A percentile compares a stretch with the other conserved stretches of the same genome.
Evolutionary conservation across 352 stramenopile species (phyloP).

Genomic region (Phytophthora idaei): DNA sequence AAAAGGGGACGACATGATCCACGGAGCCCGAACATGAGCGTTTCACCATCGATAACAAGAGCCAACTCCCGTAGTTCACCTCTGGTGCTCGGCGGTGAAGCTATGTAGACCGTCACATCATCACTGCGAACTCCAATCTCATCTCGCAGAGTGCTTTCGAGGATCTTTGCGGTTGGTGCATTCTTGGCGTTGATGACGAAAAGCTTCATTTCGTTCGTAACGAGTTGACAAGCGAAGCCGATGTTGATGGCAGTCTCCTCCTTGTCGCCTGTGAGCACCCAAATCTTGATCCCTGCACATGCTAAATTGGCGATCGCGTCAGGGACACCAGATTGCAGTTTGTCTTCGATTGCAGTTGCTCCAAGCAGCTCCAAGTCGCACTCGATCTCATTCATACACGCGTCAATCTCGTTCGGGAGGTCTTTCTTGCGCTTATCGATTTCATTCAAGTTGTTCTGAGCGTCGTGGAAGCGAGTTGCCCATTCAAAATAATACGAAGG

Average conservation of each 20-base stretch:
- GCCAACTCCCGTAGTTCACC: constrained; percentile 62
- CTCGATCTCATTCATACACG: constrained; percentile 87
- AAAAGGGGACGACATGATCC: constrained; percentile 51
- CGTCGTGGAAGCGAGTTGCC: constrained; percentile 63
- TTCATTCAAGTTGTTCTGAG: constrained; percentile 73
- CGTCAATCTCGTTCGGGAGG: constrained; percentile 70
- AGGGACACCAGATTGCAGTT: constrained; percentile 91
- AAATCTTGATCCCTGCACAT: constrained; percentile 91
- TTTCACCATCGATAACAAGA: constrained; percentile 85
- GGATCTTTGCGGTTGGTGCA: constrained; percentile 49
- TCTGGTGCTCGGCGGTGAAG: constrained; percentile 44
- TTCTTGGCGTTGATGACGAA: constrained; percentile 67
- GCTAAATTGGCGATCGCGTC: constrained; percentile 88
- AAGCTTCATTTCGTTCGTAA: constrained; percentile 86
- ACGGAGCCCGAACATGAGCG: constrained; percentile 58
- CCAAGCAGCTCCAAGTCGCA: constrained; percentile 83
- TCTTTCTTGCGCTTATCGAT: constrained; percentile 86
- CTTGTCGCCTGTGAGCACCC: constrained; percentile 95
- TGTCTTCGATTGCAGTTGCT: constrained; percentile 94
- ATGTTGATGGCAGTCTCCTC: constrained; percentile 96
- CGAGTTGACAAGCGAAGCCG: constrained; percentile 87
- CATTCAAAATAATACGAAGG: constrained; percentile 59
- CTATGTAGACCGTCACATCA: constrained; percentile 57
- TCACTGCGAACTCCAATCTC: constrained; percentile 49
- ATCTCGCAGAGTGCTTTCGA: constrained; percentile 54